Base-by-base conservation (phyloP, 106 monocot species). In the Amphibolis antarctica region DNA sequence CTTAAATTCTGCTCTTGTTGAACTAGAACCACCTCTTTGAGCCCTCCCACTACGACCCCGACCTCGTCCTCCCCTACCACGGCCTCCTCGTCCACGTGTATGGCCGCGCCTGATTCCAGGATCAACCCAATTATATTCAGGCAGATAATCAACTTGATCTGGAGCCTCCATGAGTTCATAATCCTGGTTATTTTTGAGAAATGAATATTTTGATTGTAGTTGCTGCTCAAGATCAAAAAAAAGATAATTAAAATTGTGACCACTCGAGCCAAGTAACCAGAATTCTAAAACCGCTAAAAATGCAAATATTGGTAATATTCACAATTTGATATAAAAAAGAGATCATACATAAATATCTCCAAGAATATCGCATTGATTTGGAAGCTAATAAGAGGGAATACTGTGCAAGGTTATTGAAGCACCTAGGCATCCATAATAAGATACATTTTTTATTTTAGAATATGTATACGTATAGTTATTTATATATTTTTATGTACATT, bases 41-140 rank as follows among this genome's bases (percentile, higher is more conserved):
- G 83, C 76, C 6, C 82, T 81, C 42, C 81, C 60, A 51, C 79
- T 80, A 42, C 92, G 83, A 22, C 88, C 81, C 4, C 92, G 60
- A 12, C 82, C 81, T n/a, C 88, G 28, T 12, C 75, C 63, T 20
- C 36, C 36, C 36, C 77, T 65, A 15, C 83, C 82, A 43, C 89
- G 49, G 10, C 71, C 63, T 4, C 88, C 88, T 66, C 85, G 74
- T 9, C 84, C 88, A 59, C 92, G 86, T 18, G 75, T 66, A 22
- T 21, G 18, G 28, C 81, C 74, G 28, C 67, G 71, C 4, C 79
- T 68, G 44, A 67, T 79, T 3, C 75, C 70, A 59, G 79, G 28
- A 64, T 83, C 90, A 73, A 72, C 70, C 81, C 85, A 86, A 42
- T 55, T 83, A 29, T 36, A 49, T 5, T 82, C 82, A 23, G 28